Conservation (phyloP, 306 rosid genomes). For the Psophocarpus tetragonolobus region DNA sequence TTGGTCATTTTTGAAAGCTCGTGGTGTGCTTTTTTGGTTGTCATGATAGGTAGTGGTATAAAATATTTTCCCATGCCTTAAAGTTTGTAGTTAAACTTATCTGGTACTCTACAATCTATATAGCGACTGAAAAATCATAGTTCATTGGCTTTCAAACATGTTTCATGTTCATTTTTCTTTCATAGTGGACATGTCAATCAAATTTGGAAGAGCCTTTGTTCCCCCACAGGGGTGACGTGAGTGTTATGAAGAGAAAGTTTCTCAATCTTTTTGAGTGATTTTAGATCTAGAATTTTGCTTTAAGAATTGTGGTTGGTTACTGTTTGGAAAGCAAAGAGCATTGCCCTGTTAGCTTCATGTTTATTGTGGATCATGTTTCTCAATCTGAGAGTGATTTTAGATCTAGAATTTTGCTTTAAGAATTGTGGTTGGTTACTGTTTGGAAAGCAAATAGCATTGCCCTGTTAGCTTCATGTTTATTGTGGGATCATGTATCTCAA, state of each 20-base stretch:
- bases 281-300: not conserved
- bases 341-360: not conserved
- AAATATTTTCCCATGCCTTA: not conserved
- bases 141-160: not conserved
- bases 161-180: not conserved
- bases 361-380: too few relatives aligned
- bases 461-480: not conserved
- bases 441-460: not conserved
- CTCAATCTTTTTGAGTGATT: not conserved
- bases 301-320: not conserved
- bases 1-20: slow-evolving; percentile 5
- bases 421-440: not conserved
- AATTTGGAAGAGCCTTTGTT: not conserved
- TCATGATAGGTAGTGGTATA: not conserved
- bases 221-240: not conserved
- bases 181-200: not conserved
- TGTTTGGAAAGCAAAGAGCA: not conserved
- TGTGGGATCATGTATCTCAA: too few relatives aligned
- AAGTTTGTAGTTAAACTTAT: not conserved
- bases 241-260: not conserved
- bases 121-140: not conserved
- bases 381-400: not conserved
- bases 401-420: not conserved
- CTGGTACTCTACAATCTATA: not conserved
- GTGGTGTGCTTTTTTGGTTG: not conserved